These are phyloP conservation scores for Haematococcus lacustris DNA, from an alignment of 139 green algal genomes.

Conservation along the genomic window DNA sequence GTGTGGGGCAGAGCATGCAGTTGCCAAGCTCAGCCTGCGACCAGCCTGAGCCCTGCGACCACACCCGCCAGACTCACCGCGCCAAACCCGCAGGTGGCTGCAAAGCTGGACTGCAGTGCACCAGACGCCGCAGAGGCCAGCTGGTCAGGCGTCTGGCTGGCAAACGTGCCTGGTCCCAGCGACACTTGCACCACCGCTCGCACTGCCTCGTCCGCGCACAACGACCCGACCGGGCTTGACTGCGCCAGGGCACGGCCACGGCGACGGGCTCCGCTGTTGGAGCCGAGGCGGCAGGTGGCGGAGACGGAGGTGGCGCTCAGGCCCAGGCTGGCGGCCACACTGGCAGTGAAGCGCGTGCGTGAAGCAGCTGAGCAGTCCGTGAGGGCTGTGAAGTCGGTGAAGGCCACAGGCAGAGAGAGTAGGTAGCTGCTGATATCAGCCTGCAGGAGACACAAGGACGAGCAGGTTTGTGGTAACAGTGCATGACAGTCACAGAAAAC, in stretches of 20 bases:
- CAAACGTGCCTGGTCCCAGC: no score
- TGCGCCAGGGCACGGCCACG: neutral
- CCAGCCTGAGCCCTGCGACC: no score
- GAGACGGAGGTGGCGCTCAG: neutral
- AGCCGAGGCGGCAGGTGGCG: neutral
- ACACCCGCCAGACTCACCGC: no score
- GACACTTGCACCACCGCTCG: neutral
- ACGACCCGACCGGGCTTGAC: no score
- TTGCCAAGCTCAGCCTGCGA: no score
- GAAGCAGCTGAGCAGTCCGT: neutral
- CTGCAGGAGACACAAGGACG: neutral
- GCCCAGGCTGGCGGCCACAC: neutral
- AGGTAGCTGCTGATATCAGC: neutral
- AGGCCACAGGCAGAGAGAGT: neutral
- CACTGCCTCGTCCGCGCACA: neutral
- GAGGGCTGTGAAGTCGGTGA: neutral
- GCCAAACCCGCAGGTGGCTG: no score
- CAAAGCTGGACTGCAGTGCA: no score
- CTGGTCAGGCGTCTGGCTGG: no score
- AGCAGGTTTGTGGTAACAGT: no score
- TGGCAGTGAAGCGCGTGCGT: neutral
- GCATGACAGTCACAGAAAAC: no score
- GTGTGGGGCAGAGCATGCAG: no score
- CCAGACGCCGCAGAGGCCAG: no score
- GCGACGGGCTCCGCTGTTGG: neutral